Conservation (phyloP, 2,329 filamentous ascomycete genomes). For the Amesomyces nigricolor region DNA sequence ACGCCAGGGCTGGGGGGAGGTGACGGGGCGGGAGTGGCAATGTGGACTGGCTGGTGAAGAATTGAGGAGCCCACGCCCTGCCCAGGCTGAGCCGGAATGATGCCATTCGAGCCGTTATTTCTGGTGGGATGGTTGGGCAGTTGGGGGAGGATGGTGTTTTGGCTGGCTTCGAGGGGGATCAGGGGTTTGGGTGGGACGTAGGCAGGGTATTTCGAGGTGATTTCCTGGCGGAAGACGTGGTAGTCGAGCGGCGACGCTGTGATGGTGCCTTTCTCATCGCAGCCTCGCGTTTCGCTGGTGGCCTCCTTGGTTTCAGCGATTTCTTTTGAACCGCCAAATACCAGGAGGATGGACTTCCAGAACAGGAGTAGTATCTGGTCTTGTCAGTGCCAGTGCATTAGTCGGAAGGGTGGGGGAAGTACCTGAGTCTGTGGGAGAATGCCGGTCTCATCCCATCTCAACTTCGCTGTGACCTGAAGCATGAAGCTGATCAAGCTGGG, state of each 20-base stretch:
- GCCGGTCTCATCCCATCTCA: conserved; percentile 68
- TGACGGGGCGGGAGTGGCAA: conserved; percentile 94
- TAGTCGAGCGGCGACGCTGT: conserved; percentile 94
- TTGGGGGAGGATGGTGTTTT: conserved; percentile 83
- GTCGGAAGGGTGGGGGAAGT: conserved; percentile 28
- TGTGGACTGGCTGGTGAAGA: conserved; percentile 91
- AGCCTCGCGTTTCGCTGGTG: conserved; percentile 55
- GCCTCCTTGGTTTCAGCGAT: conserved; percentile 68
- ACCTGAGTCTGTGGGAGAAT: conserved; percentile 58
- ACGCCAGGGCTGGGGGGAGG: conserved; percentile 84
- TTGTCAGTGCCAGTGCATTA: conserved; percentile 21
- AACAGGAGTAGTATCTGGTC: conserved; percentile 68
- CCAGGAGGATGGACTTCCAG: conserved; percentile 85
- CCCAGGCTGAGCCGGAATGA: conserved; percentile 52
- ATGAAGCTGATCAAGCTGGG: conserved; percentile 68
- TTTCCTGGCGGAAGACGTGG: conserved; percentile 91
- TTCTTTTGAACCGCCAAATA: conserved; percentile 74
- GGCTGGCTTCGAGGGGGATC: conserved; percentile 82
- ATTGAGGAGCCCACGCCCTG: conserved; percentile 68
- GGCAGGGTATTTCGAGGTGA: conserved; percentile 94
- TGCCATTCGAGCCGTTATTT: conserved; percentile 54
- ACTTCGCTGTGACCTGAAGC: conserved; percentile 60
- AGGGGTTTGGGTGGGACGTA: conserved; percentile 83
- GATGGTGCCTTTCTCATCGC: conserved; percentile 67
- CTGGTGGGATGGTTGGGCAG: conserved; percentile 68